Evolutionary conservation across 805 yeast genomes (phyloP), one percentile per base, ranked within the genome.

Genomic region (Metschnikowia noctiluminum): DNA sequence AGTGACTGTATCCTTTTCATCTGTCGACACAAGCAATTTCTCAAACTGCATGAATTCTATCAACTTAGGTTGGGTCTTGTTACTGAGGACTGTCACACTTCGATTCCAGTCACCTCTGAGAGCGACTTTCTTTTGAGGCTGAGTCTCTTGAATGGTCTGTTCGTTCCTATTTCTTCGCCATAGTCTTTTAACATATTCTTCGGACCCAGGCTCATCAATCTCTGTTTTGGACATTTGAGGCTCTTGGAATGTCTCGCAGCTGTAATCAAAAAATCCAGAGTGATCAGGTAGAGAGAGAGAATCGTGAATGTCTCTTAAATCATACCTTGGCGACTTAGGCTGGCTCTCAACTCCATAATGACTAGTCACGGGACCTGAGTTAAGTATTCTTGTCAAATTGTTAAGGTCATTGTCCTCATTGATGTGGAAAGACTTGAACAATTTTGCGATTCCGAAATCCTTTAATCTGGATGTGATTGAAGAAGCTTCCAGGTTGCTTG

Each of bases 101-200:
- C 81, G 79, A 45, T 82, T 81, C 99, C 99, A 94, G 49, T 88
- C 83, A 1, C 97, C 97, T 32, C 81, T 75, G 6, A 91, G 68
- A 0, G 98, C 87, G 57, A 89, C 61, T 40, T 82, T 86, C 65
- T 92, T 92, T 61, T 92, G 96, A 1, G 86, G 84, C 62, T 94
- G 99, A 0, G 99, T 91, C 52, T 86, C 88, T 36, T 85, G 86
- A 49, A 94, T 87, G 32, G 90, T 87, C 2, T 78, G 65, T 62
- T 94, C 98, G 62, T 94, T 94, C 57, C 98, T 76, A 60, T 86
- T 87, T 54, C 96, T 77, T 57, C 97, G 77, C 98, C 98, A 94
- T 26, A 88, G 68, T 49, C 95, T 74, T 55, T 81, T 84, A 34
- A 87, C 82, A 58, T 88, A 89, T 54, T 88, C 91, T 50, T 84